Percentiles rank a stretch among this genome's conserved stretches.
Conservation (phyloP, 805 yeast species). For the Wickerhamomyces chambardii region DNA sequence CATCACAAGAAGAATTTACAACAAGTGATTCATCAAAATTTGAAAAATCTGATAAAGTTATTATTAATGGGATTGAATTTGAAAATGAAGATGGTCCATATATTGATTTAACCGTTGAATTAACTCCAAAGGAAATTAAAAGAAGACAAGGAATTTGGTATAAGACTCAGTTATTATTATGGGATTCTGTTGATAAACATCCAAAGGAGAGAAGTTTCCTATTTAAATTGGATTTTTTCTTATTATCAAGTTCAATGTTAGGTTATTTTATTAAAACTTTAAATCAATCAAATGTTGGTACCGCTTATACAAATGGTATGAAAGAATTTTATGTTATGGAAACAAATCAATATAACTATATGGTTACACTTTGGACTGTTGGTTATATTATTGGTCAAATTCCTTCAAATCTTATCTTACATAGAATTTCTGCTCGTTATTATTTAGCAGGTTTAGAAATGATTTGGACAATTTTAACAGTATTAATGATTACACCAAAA, state of each 20-base stretch:
- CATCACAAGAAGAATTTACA: too few relatives aligned
- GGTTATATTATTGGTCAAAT: conserved; percentile 39
- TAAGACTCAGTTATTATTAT: not conserved
- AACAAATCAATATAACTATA: conserved; percentile 33
- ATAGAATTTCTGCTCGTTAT: conserved; percentile 27
- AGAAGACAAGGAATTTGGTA: not conserved
- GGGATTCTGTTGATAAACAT: conserved; percentile 22
- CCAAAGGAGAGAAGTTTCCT: conserved; percentile 21
- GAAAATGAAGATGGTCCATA: not conserved
- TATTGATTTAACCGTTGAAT: too few relatives aligned
- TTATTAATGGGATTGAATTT: too few relatives aligned
- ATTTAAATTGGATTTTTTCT: conserved; percentile 23
- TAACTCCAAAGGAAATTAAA: not conserved
- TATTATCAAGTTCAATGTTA: conserved; percentile 27
- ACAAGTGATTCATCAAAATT: too few relatives aligned
- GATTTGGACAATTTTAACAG: conserved; percentile 28
- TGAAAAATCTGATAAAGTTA: too few relatives aligned
- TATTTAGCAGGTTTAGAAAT: conserved; percentile 32
- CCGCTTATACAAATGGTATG: conserved; percentile 36
- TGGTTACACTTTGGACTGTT: conserved; percentile 33
- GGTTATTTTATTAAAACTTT: conserved; percentile 34
- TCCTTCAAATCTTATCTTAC: conserved; percentile 30
- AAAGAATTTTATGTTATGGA: too few relatives aligned
- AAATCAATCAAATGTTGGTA: conserved; percentile 27
- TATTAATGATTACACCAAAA: conserved; percentile 18